A percentile compares a stretch with the other conserved stretches of the same genome.
Evolutionary conservation across 2,329 filamentous ascomycete genomes (phyloP).

Genomic region (Aspergillus arachidicola): DNA sequence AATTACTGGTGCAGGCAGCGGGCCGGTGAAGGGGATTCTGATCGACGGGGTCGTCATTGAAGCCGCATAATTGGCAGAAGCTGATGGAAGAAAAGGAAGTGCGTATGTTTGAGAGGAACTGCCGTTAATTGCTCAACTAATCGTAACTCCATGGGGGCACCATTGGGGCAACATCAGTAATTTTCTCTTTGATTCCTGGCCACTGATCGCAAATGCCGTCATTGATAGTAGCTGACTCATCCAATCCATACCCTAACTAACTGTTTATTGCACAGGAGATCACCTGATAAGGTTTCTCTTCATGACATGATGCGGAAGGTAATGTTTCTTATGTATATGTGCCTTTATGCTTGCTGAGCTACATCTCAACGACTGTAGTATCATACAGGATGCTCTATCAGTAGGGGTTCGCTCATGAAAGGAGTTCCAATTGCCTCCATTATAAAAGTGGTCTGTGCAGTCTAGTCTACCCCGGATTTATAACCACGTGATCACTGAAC

Average conservation of each 20-base stretch:
- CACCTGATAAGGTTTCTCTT: neutral
- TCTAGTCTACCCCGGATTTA: slow-evolving; percentile 10
- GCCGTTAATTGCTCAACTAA: neutral
- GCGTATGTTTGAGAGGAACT: neutral
- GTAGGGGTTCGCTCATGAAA: neutral
- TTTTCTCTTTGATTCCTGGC: neutral
- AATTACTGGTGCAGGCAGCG: slow-evolving; percentile 73
- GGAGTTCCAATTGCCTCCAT: neutral
- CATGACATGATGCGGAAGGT: neutral
- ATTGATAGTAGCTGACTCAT: slow-evolving; percentile 1
- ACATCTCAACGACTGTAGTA: neutral
- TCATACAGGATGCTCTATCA: neutral
- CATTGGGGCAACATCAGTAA: neutral
- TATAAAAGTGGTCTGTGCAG: neutral
- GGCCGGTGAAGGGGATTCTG: slow-evolving; percentile 87
- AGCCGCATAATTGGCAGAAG: slow-evolving; percentile 33
- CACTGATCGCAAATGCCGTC: neutral
- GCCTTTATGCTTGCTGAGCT: neutral
- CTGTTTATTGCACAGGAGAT: neutral
- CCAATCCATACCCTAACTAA: too few species aligned
- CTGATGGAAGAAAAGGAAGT: neutral
- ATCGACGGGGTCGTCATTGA: slow-evolving; percentile 72
- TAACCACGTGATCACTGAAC: slow-evolving; percentile 11
- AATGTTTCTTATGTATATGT: neutral
- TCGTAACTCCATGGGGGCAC: neutral